Evolutionary conservation across 768 basidiomycete species (phyloP).

Genomic region (Collybiopsis confluens): DNA sequence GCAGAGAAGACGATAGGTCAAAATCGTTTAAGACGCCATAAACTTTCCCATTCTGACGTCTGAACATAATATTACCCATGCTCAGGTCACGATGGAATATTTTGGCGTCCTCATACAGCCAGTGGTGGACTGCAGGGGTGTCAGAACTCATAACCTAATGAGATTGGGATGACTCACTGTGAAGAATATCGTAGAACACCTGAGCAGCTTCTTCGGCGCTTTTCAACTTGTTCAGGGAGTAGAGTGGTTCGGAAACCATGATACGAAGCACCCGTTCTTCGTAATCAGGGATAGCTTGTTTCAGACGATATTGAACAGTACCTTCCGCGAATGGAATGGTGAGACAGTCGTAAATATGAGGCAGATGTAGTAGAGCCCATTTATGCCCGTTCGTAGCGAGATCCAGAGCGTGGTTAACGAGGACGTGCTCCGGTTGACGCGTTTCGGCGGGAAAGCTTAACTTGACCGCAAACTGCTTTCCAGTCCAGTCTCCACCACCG

Average conservation of each 20-base stretch:
- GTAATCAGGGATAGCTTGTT: neutral
- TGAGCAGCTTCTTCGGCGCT: neutral
- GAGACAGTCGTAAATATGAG: neutral
- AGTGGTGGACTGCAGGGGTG: constrained; percentile 10
- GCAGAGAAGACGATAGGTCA: constrained; percentile 6
- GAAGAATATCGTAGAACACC: constrained; percentile 8
- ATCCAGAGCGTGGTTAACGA: neutral
- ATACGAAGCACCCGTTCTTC: constrained; percentile 19
- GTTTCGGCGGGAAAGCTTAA: constrained; percentile 1
- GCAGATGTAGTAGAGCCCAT: constrained; percentile 6
- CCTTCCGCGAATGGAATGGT: neutral
- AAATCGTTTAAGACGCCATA: constrained; percentile 15
- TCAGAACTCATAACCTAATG: neutral
- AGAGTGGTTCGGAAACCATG: constrained; percentile 1
- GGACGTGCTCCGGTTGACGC: neutral
- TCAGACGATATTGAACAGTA: neutral
- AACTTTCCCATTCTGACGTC: neutral
- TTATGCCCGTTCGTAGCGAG: neutral
- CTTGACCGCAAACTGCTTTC: neutral
- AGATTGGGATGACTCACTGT: neutral
- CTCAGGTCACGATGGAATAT: constrained; percentile 15
- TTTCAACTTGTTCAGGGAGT: neutral
- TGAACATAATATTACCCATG: constrained; percentile 14
- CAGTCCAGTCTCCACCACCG: no score
- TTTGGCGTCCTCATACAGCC: constrained; percentile 3